Percentiles rank a stretch among this genome's conserved stretches.
Conservation (phyloP, 768 basidiomycete genomes). For the Lactarius sp. region DNA sequence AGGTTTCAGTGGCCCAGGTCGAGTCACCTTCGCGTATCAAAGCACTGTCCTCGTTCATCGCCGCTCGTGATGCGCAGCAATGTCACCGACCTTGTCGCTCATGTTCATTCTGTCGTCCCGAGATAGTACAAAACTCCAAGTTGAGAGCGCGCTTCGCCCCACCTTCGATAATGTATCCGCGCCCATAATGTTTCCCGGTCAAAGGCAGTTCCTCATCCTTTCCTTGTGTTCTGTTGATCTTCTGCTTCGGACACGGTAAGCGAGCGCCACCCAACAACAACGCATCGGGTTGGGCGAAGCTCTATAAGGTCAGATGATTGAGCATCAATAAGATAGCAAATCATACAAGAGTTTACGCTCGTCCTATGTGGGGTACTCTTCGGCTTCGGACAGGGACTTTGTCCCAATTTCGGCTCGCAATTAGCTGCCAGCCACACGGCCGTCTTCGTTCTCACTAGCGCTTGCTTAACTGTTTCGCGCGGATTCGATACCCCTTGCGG, state of each 20-base stretch:
- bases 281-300: not conserved
- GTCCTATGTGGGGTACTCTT: not conserved
- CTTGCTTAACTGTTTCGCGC: not conserved
- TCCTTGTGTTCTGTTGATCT: not conserved
- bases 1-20: not conserved
- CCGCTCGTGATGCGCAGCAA: not conserved
- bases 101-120: not conserved
- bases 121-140: constrained; percentile 2
- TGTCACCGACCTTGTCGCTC: not conserved
- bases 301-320: not conserved
- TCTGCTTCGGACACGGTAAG: not conserved
- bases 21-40: not conserved
- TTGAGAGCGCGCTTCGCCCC: not conserved
- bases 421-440: not conserved
- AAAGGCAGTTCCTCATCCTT: not conserved
- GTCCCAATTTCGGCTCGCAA: not conserved
- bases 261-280: not conserved
- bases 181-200: not conserved
- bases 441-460: not conserved
- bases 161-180: not conserved
- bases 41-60: not conserved
- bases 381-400: not conserved
- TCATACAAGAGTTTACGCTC: not conserved
- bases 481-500: not conserved
- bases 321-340: not conserved